Base-by-base conservation (phyloP, 768 basidiomycete species). In the Sutorius australiensis region DNA sequence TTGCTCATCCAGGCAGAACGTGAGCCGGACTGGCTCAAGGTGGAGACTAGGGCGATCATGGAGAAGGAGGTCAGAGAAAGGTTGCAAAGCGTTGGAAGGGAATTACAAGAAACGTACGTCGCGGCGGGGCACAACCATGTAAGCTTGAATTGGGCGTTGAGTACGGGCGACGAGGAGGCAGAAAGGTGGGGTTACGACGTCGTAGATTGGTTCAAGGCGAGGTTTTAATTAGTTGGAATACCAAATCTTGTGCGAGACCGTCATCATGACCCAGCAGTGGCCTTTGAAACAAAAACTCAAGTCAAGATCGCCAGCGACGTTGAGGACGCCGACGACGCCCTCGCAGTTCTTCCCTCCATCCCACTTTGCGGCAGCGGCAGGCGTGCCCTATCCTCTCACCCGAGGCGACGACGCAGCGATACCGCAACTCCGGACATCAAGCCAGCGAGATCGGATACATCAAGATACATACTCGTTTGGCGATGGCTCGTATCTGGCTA, bases 61-160 rank as follows among this genome's bases (percentile, higher is more conserved):
- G 62, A 62, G 47, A 61, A 67, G 37, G 70, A 65, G 13, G 61
- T 84, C 34, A 65, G 67, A 48, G 71, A 67, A 37, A 72, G 67
- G 45, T 57, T 73, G 8, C 72, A 69, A 5, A 60, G 3, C 0
- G 65, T 59, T 1, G 64, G 65, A 14, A 48, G 59, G 31, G 43
- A 31, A 16, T 3, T 61, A 40, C 61, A 50, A 47, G 61, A 60
- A 55, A 69, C 68, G 40, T 59, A 79, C 16, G 60, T 80, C 24
- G 77, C 72, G 0, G 61, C 62, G 53, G 79, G 79, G 0, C 85
- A 88, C 56, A 87, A 87, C 63, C 86, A 87, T 58, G 69, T 87
- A 50, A 87, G 84, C 53, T 59, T 75, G 13, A 74, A 76, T 45
- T 76, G 72, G 71, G 75, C 74, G 13, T 60, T 84, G 51, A 64